Evolutionary conservation across 805 yeast genomes (phyloP), one percentile per base, ranked within the genome.

Genomic region (Candida peoriensis): DNA sequence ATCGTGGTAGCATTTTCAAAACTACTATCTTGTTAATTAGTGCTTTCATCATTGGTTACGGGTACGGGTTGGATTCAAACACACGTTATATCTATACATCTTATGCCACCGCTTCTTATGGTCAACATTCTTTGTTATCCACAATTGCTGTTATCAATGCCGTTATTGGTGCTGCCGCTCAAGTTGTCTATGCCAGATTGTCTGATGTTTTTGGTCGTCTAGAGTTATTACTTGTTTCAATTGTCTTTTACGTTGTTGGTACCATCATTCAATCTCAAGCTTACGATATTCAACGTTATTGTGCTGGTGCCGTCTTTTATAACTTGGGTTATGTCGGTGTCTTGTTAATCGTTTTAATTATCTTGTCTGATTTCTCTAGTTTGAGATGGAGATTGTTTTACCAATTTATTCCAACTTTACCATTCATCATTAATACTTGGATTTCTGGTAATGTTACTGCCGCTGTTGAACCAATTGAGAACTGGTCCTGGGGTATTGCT

Each of bases 341-440:
- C 16, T 62, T 75, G 24, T 61, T 82, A 34, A 57, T 78, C 32
- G 54, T 80, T 23, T 68, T 76, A 45, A 60, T 82, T 24, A 63
- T 81, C 28, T 54, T 76, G 39, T 78, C 85, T 3, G 94, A 83
- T 57, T 66, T 75, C 50, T 78, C 89, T 7, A 66, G 70, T 41
- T 64, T 82, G 49, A 79, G 74, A 54, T 79, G 87, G 82, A 75
- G 93, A 64, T 66, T 82, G 46, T 64, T 74, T 30, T 72, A 68
- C 46, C 74, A 81, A 23, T 76, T 78, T 44, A 61, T 78, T 24
- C 86, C 89, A 17, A 75, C 86, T 4, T 64, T 76, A 48, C 90
- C 90, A 2, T 79, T 71, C 48, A 74, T 83, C 48, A 77, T 84
- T 58, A 83, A 80, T 58, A 78, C 90, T 12, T 84, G 93, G 93